Percentiles rank a stretch among this genome's conserved stretches.
Evolutionary conservation across 2,329 filamentous ascomycete genomes (phyloP).

Genomic region (Clarireedia sp.): DNA sequence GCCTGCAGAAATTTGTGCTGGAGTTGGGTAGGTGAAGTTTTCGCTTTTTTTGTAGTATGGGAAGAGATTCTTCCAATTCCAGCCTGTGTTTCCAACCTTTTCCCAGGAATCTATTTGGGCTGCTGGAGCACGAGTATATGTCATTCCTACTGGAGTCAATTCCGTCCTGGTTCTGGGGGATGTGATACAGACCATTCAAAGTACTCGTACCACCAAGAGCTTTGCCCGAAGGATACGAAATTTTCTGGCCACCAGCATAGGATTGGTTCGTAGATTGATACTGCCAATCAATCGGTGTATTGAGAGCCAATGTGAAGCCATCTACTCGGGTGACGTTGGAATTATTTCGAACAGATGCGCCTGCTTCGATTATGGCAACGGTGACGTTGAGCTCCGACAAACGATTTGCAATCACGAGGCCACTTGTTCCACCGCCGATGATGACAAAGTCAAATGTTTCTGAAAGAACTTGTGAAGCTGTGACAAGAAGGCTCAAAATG

Average conservation of each 20-base stretch:
- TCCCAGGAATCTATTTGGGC: conserved; percentile 38
- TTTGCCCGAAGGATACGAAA: conserved; percentile 13
- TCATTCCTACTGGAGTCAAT: conserved; percentile 31
- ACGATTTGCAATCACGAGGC: conserved; percentile 19
- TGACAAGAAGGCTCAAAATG: too few species aligned
- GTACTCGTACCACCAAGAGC: conserved; percentile 16
- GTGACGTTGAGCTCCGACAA: conserved; percentile 15
- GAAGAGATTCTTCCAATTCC: conserved; percentile 35
- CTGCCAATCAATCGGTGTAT: conserved; percentile 18
- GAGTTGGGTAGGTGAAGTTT: conserved; percentile 19
- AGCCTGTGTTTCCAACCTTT: conserved; percentile 35
- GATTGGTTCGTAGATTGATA: conserved; percentile 14
- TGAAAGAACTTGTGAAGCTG: not conserved
- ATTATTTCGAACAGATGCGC: conserved; percentile 13
- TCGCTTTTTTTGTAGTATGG: conserved; percentile 36
- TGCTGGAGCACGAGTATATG: conserved; percentile 14
- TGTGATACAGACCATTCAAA: conserved; percentile 27
- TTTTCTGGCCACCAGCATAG: conserved; percentile 7
- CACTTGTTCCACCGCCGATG: conserved; percentile 17
- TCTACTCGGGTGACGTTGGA: conserved; percentile 13
- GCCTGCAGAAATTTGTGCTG: conserved; percentile 2
- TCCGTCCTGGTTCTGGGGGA: conserved; percentile 2
- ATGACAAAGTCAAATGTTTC: conserved; percentile 14
- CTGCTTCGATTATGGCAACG: conserved; percentile 21
- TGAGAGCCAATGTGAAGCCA: conserved; percentile 10